Base-by-base conservation (phyloP, 169 alveolate genomes). In the Eimeria falciformis region DNA sequence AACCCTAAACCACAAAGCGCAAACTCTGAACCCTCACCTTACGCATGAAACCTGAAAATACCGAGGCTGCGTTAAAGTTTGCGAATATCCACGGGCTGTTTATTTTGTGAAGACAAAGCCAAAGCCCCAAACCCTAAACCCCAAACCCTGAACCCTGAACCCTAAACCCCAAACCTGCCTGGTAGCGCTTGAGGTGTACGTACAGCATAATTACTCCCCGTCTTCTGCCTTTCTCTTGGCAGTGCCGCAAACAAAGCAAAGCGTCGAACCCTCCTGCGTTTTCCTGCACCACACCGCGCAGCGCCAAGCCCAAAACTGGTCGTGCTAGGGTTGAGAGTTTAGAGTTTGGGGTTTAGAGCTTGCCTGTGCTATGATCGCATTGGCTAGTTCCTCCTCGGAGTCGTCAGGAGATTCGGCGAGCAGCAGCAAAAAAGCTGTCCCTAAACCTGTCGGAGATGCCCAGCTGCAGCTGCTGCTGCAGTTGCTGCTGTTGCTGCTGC, bases 151-250 rank as follows among this genome's bases (percentile, higher is more conserved):
- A 58, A 58, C 71, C 5, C 71, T 58, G 21, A 50, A 7, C 14
- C 14, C 37, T n/a, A 62, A 62, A n/a, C 73, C 73, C 73, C 25
- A 62, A n/a, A 62, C 29, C 73, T 71, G 83, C 83, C 83, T 71
- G 83, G 58, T 71, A 71, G 53, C 83, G 53, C 56, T 71, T 71
- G 83, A 71, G 83, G 83, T 71, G 83, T 40, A 71, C 83, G 29
- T 71, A 71, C 83, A 71, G 27, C 58, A 71, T 14, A 27, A 71
- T 37, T 9, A 71, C 83, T 37, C 47, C 7, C 14, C 83, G 46
- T 17, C 83, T 9, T 27, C 56, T 71, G 23, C 25, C 14, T 43
- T 71, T 71, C 58, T 27, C 83, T 71, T 71, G 56, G 83, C 83
- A 71, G 56, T 71, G 83, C 12, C 83, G 83, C 56, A 71, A 25